These are phyloP conservation scores for Zanthoxylum bungeanum DNA, from an alignment of 345 rosid species.

Conservation along the genomic window DNA sequence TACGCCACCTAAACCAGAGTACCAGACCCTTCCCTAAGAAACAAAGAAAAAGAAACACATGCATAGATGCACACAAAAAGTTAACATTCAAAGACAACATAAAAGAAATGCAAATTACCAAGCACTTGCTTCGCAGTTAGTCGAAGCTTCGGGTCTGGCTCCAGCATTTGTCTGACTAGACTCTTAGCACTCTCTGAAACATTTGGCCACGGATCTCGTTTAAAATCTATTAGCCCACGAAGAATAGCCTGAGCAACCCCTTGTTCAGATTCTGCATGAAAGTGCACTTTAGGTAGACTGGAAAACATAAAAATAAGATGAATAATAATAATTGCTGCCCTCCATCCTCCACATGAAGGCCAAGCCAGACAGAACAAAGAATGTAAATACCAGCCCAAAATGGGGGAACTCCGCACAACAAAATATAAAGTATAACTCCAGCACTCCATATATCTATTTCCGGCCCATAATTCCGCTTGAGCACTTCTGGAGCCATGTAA, in stretches of 20 bases:
- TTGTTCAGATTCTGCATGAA: constrained; percentile 89
- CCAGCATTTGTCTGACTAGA: constrained; percentile 92
- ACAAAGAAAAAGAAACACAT: neutral
- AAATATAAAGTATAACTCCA: constrained; percentile 94
- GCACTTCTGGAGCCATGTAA: constrained; percentile 99
- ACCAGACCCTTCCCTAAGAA: neutral
- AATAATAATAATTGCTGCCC: neutral
- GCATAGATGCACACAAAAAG: too few species aligned
- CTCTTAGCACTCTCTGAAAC: constrained; percentile 89
- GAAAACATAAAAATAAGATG: neutral
- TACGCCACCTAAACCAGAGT: neutral
- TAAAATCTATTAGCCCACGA: constrained; percentile 94
- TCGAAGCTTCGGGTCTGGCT: constrained; percentile 95
- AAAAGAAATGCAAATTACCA: constrained; percentile 48
- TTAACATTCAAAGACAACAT: constrained; percentile 7
- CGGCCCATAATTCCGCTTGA: constrained; percentile 93
- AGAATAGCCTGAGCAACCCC: constrained; percentile 99
- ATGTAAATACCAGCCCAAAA: constrained; percentile 91
- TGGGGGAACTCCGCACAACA: constrained; percentile 97
- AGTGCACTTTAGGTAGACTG: neutral
- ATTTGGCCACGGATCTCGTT: constrained; percentile 99
- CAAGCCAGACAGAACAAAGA: constrained; percentile 7
- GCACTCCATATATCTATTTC: constrained; percentile 99
- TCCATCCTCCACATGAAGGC: too few species aligned
- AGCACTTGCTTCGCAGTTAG: constrained; percentile 94